These are phyloP conservation scores for Physocladia obscura DNA, from an alignment of 192 early-diverging fungal genomes.

Conservation along the genomic window DNA sequence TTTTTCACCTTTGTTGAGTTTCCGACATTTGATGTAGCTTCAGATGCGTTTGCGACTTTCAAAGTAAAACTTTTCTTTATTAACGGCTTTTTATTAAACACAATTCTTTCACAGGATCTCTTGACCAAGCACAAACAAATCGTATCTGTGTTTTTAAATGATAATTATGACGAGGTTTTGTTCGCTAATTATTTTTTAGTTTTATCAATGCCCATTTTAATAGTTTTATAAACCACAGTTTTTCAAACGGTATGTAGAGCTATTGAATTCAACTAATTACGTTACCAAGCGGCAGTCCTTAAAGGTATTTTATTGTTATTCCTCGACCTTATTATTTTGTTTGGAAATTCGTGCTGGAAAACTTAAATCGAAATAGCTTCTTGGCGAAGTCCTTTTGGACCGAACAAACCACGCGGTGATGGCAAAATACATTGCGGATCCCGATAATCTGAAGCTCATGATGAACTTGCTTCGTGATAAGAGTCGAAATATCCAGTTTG, in stretches of 20 bases:
- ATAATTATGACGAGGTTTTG: constrained; percentile 82
- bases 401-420: constrained; percentile 93
- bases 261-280: constrained; percentile 90
- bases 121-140: constrained; percentile 92
- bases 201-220: too few species aligned
- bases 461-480: constrained; percentile 95
- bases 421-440: constrained; percentile 88
- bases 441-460: constrained; percentile 94
- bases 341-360: too few species aligned
- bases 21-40: constrained; percentile 96
- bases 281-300: constrained; percentile 97
- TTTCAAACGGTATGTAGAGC: constrained; percentile 81
- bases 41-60: constrained; percentile 97
- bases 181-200: too few species aligned
- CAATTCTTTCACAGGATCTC: constrained; percentile 72
- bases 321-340: too few species aligned
- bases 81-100: too few species aligned
- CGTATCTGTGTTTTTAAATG: constrained; percentile 84
- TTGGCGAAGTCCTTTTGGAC: constrained; percentile 96
- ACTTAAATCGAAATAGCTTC: too few species aligned
- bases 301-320: too few species aligned
- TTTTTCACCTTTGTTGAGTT: constrained; percentile 96
- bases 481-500: constrained; percentile 98
- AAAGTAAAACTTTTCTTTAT: too few species aligned
- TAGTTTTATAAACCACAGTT: too few species aligned